phyloP scores from a whole-genome alignment of 495 filamentous ascomycete genomes.

The Chlorociboria aeruginascens region DNA sequence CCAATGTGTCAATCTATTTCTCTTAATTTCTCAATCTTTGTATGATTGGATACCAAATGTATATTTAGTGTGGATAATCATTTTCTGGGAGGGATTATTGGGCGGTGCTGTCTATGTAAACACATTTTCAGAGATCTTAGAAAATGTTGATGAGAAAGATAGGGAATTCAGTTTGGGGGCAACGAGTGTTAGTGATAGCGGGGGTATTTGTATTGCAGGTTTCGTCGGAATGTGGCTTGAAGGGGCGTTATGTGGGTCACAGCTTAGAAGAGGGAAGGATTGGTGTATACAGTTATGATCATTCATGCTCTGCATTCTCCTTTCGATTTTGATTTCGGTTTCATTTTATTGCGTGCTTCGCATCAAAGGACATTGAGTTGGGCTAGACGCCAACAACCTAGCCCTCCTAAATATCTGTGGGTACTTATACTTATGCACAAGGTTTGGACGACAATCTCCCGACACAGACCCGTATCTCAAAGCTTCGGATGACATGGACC shows the following conservation, averaged over 20 bases:
- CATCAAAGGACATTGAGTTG: too few species aligned
- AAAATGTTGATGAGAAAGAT: slow-evolving; percentile 60
- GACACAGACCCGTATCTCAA: too few species aligned
- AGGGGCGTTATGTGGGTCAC: slow-evolving; percentile 68
- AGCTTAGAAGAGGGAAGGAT: slow-evolving; percentile 62
- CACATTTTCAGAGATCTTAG: slow-evolving; percentile 85
- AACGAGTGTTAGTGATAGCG: slow-evolving; percentile 85
- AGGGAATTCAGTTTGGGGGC: slow-evolving; percentile 85
- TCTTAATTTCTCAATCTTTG: slow-evolving; percentile 66
- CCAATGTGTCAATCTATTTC: slow-evolving; percentile 63
- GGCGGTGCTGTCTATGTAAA: slow-evolving; percentile 91
- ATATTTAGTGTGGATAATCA: slow-evolving; percentile 65
- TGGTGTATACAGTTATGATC: slow-evolving; percentile 44
- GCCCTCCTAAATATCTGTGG: too few species aligned
- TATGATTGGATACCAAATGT: slow-evolving; percentile 52
- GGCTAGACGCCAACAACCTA: too few species aligned
- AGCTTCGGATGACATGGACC: too few species aligned
- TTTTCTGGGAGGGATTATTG: slow-evolving; percentile 94
- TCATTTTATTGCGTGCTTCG: too few species aligned
- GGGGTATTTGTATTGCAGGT: slow-evolving; percentile 79
- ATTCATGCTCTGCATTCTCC: neutral
- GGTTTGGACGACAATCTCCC: too few species aligned
- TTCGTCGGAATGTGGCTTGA: slow-evolving; percentile 82
- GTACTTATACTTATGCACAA: too few species aligned
- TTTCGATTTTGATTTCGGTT: neutral